Evolutionary conservation across 1,284 basidiomycete species (phyloP), one percentile per base, ranked within the genome.

Genomic region (Rhodotorula sp.): DNA sequence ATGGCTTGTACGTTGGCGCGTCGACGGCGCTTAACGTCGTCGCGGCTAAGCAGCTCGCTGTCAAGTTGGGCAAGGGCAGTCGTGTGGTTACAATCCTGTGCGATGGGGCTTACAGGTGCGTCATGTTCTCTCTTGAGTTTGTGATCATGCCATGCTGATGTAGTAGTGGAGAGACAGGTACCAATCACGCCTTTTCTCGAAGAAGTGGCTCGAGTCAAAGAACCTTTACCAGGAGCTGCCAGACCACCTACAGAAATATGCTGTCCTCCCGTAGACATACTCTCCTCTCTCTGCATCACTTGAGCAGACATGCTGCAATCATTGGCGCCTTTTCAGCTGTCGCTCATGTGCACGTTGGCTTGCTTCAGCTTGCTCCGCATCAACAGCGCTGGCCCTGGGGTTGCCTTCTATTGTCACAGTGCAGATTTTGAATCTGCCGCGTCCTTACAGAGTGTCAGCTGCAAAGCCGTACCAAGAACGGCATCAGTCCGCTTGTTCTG

Each of bases 1-100:
- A 98, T 80, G 96, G 96, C 1, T 79, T 99, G 48, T 99, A 99
- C 82, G 83, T 99, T 59, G 96, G 96, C n/a, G 94, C 94, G 3
- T 94, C 91, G 72, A 91, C 92, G 2, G 94, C 96, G 4, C 82
- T 99, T 71, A 99, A 99, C 79, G 93, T 98, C 30, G 94, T 93
- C 47, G 93, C 95, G 22, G 94, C 95, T 0, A 86, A 87, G 28
- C 89, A 96, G 79, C 85, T 99, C 62, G 95, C 93, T 1, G 84
- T 88, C 78, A 88, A 88, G 78, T 84, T 98, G 20, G 94, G 93
- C 31, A 81, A 78, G 81, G 91, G 93, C 46, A 91, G 77, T 66
- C 92, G 85, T 16, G 84, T 99, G 52, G 94, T 89, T 9, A 99
- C 96, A 5, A 86, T 98, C 65, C 82, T 99, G 50, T 93, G 91